Base-by-base conservation (phyloP, 371 early-diverging fungal species). In the Apophysomyces ossiformis region DNA sequence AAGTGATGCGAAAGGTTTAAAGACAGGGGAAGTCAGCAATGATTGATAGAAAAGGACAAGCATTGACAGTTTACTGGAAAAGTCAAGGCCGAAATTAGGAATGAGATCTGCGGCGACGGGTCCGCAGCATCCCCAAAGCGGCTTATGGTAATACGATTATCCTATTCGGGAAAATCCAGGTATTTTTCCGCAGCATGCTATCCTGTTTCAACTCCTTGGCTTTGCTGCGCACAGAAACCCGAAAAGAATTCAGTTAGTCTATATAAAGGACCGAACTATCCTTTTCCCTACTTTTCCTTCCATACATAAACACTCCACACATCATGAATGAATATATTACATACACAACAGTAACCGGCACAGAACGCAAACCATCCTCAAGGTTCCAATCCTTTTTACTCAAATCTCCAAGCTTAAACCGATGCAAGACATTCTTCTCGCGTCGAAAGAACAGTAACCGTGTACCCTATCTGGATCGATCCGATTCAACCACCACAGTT, bases 201-300 rank as follows among this genome's bases (percentile, higher is more conserved):
- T 50, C 18, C n/a, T 18, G 54, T 50, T 50, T 50, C 54, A 50
- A 50, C 54, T 50, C 54, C 54, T 50, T 50, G 54, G 54, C 54
- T 50, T 50, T 50, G 54, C 54, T 50, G 54, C 54, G 54, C 54
- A 50, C 54, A 50, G 32, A 26, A 26, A 26, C 32, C 32, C 32
- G 32, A 26, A 50, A 32, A 50, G 9, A 32, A 41, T 41, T 41
- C 21, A 50, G 5, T 21, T 21, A 43, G 9, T 50, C 9, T 50
- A 21, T 50, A 50, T 50, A 50, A 50, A 50, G 21, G 54, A 9
- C 54, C 7, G 21, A 5, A 21, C 21, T 21, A 9, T n/a, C 54
- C 18, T 50, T 50, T 5, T 50, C 26, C 26, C 2, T 26, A 26
- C 26, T 26, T 2, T 26, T 26, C 11, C 21, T 9, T 21, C 47